Conservation (phyloP, 202 grass and related monocot species). For the Saccharum hybrid region DNA sequence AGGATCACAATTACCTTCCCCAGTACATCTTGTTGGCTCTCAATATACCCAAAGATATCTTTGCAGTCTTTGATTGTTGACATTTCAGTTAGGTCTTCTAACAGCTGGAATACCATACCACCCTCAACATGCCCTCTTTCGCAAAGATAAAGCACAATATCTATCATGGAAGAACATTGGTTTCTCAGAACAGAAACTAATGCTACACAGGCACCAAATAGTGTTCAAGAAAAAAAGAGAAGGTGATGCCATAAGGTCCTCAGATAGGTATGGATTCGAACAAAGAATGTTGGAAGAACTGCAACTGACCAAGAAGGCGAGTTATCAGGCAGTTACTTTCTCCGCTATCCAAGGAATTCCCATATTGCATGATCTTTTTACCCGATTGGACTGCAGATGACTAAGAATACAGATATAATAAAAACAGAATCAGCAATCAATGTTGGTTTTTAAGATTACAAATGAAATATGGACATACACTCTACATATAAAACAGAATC, state of each 20-base stretch:
- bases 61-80: slow-evolving; percentile 98
- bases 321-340: slow-evolving; percentile 79
- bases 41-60: slow-evolving; percentile 98
- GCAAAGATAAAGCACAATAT: slow-evolving; percentile 93
- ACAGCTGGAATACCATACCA: slow-evolving; percentile 92
- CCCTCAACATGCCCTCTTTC: slow-evolving; percentile 97
- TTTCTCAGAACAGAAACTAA: slow-evolving; percentile 29
- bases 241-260: slow-evolving; percentile 12
- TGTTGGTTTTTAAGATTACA: neutral
- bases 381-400: slow-evolving; percentile 84
- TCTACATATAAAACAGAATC: slow-evolving; percentile 13
- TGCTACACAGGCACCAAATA: neutral
- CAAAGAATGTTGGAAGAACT: slow-evolving; percentile 33
- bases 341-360: slow-evolving; percentile 49
- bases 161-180: slow-evolving; percentile 43
- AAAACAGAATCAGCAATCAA: slow-evolving; percentile 40
- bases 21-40: slow-evolving; percentile 76
- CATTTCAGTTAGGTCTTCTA: slow-evolving; percentile 95
- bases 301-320: slow-evolving; percentile 75
- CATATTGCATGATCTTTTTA: slow-evolving; percentile 86
- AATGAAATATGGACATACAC: neutral
- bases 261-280: slow-evolving; percentile 20
- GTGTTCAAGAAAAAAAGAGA: neutral
- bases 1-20: slow-evolving; percentile 77
- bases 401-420: slow-evolving; percentile 56